Evolutionary conservation across 768 basidiomycete genomes (phyloP).

Genomic region (Imleria badia): DNA sequence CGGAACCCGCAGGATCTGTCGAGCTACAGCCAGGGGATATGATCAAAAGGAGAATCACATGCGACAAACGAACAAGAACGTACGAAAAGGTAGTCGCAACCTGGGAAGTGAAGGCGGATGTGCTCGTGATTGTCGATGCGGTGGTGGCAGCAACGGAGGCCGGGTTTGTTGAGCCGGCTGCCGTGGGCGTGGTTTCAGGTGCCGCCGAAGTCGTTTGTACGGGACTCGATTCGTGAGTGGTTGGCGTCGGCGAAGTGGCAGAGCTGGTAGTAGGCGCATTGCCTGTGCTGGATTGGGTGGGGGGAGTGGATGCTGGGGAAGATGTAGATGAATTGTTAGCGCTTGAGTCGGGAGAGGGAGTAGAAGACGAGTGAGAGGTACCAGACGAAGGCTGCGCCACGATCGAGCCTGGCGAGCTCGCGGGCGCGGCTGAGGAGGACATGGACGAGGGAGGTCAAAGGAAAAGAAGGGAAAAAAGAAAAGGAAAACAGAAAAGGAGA

Average conservation of each 20-base stretch:
- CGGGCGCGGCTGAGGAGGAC: conserved; percentile 12
- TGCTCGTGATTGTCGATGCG: not conserved
- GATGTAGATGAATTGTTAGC: conserved; percentile 16
- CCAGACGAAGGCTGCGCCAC: conserved; percentile 6
- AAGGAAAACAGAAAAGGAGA: not conserved
- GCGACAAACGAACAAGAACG: not conserved
- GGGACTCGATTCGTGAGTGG: not conserved
- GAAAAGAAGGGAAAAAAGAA: not conserved
- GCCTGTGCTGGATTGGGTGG: not conserved
- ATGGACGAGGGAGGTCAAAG: conserved; percentile 11
- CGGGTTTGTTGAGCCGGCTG: not conserved
- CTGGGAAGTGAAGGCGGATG: conserved; percentile 18
- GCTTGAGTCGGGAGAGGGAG: not conserved
- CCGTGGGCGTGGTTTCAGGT: not conserved
- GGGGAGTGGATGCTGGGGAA: conserved; percentile 1
- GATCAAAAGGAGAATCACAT: not conserved
- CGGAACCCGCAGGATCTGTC: conserved; percentile 23
- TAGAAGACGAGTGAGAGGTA: conserved; percentile 14
- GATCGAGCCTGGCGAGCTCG: not conserved
- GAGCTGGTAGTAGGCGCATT: not conserved
- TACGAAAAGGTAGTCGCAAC: conserved; percentile 18
- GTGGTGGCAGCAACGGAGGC: not conserved
- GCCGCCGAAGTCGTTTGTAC: not conserved
- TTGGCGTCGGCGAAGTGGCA: not conserved
- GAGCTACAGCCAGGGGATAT: conserved; percentile 9